These are phyloP conservation scores for Tulasnella sp. DNA, from an alignment of 768 basidiomycete genomes.

Conservation along the genomic window DNA sequence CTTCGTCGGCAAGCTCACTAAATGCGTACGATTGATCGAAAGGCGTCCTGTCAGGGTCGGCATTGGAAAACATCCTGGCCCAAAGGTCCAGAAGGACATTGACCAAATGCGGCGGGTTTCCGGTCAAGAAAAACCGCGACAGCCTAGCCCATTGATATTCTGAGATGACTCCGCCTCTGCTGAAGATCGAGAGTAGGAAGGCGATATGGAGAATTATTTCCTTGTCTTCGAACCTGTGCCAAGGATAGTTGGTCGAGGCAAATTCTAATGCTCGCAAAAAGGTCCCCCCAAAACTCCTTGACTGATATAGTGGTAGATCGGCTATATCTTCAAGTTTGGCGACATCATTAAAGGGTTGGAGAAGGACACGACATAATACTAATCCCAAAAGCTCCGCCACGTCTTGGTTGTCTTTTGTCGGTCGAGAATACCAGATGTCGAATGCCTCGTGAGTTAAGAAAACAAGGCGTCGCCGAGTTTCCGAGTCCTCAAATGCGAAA, in stretches of 20 bases:
- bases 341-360: background rate
- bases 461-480: background rate
- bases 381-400: background rate
- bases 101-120: background rate
- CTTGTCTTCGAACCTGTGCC: background rate
- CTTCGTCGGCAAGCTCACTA: too few species aligned
- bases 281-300: background rate
- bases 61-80: background rate
- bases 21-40: too few species aligned
- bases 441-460: background rate
- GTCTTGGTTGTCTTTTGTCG: background rate
- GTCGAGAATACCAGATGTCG: background rate
- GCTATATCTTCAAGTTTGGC: background rate
- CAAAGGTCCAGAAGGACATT: background rate
- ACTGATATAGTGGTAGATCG: background rate
- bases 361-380: background rate
- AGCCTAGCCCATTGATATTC: background rate
- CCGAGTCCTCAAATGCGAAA: background rate
- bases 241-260: background rate
- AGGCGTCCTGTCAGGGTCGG: too few species aligned
- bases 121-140: background rate
- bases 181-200: background rate
- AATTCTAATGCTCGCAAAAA: background rate
- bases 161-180: background rate
- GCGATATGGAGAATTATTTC: background rate